phyloP scores from a whole-genome alignment of 2,329 filamentous ascomycete species.

The Penicillium sp. region DNA sequence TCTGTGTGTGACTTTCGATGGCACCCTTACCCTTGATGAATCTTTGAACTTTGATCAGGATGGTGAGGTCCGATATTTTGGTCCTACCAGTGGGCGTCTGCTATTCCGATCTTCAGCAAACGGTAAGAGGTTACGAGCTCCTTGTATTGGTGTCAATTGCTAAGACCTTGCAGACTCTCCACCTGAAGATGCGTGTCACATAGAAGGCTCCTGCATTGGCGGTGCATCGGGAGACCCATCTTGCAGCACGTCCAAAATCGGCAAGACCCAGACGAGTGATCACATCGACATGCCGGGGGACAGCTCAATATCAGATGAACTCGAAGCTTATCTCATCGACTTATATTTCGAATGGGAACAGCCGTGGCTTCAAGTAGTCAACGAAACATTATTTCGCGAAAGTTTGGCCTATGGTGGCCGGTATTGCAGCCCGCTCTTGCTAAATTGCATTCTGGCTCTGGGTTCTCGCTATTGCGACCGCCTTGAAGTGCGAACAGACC shows the following conservation, averaged over 20 bases:
- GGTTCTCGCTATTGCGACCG: slow-evolving; percentile 36
- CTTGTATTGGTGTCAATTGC: neutral
- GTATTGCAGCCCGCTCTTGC: slow-evolving; percentile 32
- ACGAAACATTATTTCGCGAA: slow-evolving; percentile 37
- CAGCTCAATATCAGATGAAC: slow-evolving; percentile 16
- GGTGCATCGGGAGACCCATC: neutral
- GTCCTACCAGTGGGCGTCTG: slow-evolving; percentile 37
- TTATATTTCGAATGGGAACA: slow-evolving; percentile 41
- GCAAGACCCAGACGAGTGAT: neutral
- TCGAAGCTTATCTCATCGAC: slow-evolving; percentile 32
- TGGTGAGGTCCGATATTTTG: slow-evolving; percentile 38
- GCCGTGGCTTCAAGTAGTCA: slow-evolving; percentile 37
- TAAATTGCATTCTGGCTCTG: slow-evolving; percentile 36
- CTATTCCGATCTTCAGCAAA: slow-evolving; percentile 25
- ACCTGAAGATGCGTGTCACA: slow-evolving; percentile 2
- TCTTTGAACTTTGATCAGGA: slow-evolving; percentile 37
- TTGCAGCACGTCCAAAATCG: neutral
- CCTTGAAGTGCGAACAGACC: slow-evolving; percentile 29
- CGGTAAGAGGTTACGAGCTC: slow-evolving; percentile 1
- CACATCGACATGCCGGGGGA: slow-evolving; percentile 1
- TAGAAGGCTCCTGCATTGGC: slow-evolving; percentile 3
- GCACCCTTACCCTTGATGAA: slow-evolving; percentile 36
- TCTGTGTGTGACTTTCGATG: slow-evolving; percentile 28
- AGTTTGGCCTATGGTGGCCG: slow-evolving; percentile 25
- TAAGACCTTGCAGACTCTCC: slow-evolving; percentile 9